These are phyloP conservation scores for Chrysosporium keratinophilum DNA, from an alignment of 2,329 filamentous ascomycete genomes.

Conservation along the genomic window DNA sequence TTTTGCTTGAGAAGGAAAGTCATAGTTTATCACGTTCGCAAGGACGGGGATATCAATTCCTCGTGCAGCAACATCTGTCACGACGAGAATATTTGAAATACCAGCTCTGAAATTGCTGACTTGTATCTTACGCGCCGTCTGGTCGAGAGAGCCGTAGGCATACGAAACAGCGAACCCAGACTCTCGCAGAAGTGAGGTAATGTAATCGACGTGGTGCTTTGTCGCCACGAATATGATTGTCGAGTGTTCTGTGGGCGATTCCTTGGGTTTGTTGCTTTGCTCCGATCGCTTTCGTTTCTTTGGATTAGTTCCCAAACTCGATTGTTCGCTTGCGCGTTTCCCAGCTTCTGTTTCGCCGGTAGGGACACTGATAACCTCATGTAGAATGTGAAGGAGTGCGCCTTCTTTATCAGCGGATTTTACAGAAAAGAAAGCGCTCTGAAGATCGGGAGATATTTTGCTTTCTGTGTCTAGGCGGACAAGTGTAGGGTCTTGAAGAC, in stretches of 20 bases:
- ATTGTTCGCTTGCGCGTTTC: conserved; percentile 37
- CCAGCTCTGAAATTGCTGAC: conserved; percentile 82
- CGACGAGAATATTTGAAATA: conserved; percentile 78
- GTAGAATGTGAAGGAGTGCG: conserved; percentile 74
- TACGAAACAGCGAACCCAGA: conserved; percentile 86
- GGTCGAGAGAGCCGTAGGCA: conserved; percentile 88
- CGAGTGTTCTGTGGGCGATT: conserved; percentile 75
- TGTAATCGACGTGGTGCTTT: conserved; percentile 94
- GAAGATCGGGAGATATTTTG: conserved; percentile 91
- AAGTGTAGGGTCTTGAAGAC: conserved; percentile 81
- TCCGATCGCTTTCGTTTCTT: conserved; percentile 42
- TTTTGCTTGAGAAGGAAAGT: conserved; percentile 93
- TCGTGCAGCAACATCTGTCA: conserved; percentile 91
- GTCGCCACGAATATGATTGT: conserved; percentile 93
- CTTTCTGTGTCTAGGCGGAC: conserved; percentile 87
- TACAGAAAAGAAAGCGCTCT: conserved; percentile 87
- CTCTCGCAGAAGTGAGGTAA: conserved; percentile 65
- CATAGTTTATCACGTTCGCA: conserved; percentile 97
- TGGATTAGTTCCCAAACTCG: conserved; percentile 32
- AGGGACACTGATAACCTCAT: conserved; percentile 89
- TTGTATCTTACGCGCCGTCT: conserved; percentile 83
- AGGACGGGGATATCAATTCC: conserved; percentile 96
- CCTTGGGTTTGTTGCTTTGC: conserved; percentile 42
- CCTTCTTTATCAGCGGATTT: conserved; percentile 93
- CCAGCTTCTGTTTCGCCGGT: conserved; percentile 50